A percentile compares a stretch with the other conserved stretches of the same genome.
phyloP scores from a whole-genome alignment of 2,329 filamentous ascomycete species.

The Cercospora sojina region DNA sequence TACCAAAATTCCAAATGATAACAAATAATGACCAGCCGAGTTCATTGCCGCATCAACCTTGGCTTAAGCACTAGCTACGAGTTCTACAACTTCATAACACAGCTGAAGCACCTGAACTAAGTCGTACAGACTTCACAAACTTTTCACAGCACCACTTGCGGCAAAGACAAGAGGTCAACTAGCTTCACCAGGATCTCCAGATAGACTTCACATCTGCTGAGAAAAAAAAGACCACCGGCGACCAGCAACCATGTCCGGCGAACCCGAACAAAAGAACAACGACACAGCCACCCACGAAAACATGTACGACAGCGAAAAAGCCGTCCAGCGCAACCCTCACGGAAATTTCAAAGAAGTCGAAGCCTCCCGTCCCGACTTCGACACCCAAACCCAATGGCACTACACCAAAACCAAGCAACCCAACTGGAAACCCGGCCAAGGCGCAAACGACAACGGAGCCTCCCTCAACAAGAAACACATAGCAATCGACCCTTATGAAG shows the following conservation, averaged over 20 bases:
- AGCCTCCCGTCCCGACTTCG: conserved; percentile 62
- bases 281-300: conserved; percentile 35
- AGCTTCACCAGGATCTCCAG: neutral
- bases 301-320: conserved; percentile 41
- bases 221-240: too few species aligned
- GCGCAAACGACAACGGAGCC: conserved; percentile 59
- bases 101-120: neutral
- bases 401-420: conserved; percentile 65
- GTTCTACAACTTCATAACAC: neutral
- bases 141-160: neutral
- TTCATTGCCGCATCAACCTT: neutral
- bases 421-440: conserved; percentile 64
- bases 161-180: neutral
- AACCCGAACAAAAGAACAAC: conserved; percentile 30
- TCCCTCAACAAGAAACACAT: conserved; percentile 61
- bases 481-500: conserved; percentile 75
- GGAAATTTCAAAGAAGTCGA: conserved; percentile 74
- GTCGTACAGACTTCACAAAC: neutral
- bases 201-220: neutral
- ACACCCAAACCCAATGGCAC: conserved; percentile 49
- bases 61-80: neutral
- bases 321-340: conserved; percentile 47
- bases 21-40: neutral
- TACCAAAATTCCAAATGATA: conserved; percentile 3
- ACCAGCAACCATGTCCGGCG: conserved; percentile 30